Evolutionary conservation across 2,329 filamentous ascomycete genomes (phyloP).

Genomic region (Fusarium oligoseptatum): DNA sequence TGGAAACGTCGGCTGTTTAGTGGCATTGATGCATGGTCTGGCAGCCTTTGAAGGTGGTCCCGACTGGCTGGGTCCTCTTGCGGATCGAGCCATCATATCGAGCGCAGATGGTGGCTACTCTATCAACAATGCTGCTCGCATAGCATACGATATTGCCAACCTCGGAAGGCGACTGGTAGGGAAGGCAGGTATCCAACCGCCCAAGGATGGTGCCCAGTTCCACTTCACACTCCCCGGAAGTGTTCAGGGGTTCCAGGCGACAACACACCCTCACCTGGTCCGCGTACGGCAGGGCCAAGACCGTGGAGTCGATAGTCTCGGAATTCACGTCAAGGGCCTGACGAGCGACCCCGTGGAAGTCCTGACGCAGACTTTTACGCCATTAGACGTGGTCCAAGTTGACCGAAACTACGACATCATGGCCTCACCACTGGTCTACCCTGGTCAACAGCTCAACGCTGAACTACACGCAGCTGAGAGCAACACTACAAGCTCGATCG

Average conservation of each 20-base stretch:
- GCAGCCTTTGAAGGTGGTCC: conserved; percentile 4
- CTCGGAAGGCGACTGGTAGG: neutral
- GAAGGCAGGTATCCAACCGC: neutral
- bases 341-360: neutral
- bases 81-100: conserved; percentile 16
- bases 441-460: neutral
- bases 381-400: conserved; percentile 5
- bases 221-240: conserved; percentile 10
- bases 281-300: neutral
- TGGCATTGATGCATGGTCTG: conserved; percentile 2
- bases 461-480: conserved; percentile 1
- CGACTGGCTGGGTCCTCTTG: conserved; percentile 18
- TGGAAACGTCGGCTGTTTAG: conserved; percentile 2
- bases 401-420: conserved; percentile 14
- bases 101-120: conserved; percentile 16
- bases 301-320: conserved; percentile 1
- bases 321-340: neutral
- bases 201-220: conserved; percentile 11
- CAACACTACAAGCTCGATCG: neutral
- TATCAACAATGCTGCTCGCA: conserved; percentile 12
- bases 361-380: conserved; percentile 5
- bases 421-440: conserved; percentile 8
- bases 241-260: conserved; percentile 9
- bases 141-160: conserved; percentile 5
- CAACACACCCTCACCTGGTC: neutral